phyloP scores from a whole-genome alignment of 208 protist genomes.

The Leishmania gerbilli region DNA sequence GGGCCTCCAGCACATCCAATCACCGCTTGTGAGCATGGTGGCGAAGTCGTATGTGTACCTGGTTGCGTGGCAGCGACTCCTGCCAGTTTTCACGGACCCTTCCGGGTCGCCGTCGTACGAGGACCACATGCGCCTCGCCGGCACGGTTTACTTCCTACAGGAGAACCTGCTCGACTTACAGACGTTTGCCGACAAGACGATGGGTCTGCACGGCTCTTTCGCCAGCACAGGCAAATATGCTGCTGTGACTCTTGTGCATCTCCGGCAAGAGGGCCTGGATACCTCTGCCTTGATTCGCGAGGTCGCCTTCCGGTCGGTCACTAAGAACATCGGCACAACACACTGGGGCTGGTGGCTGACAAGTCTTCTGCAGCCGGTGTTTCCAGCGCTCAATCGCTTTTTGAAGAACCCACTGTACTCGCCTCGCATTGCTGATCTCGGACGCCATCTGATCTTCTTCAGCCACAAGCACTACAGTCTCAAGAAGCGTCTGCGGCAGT shows the following conservation, averaged over 20 bases:
- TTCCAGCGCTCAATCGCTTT: conserved; percentile 68
- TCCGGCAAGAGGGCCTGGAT: conserved; percentile 79
- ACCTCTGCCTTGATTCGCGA: conserved; percentile 77
- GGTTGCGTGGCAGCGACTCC: conserved; percentile 62
- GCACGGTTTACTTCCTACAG: conserved; percentile 78
- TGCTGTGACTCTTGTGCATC: conserved; percentile 53
- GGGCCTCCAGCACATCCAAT: conserved; percentile 88
- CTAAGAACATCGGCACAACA: conserved; percentile 85
- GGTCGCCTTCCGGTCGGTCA: conserved; percentile 80
- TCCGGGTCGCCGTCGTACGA: conserved; percentile 54
- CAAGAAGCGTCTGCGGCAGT: conserved; percentile 75
- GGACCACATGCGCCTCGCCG: conserved; percentile 79
- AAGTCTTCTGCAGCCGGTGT: conserved; percentile 59
- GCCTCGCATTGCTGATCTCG: conserved; percentile 84
- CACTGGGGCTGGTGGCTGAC: conserved; percentile 92
- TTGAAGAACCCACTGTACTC: conserved; percentile 90
- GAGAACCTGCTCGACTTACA: conserved; percentile 63
- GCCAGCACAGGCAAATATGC: conserved; percentile 48
- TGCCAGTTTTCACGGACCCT: conserved; percentile 55
- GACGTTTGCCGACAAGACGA: conserved; percentile 55
- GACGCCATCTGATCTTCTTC: conserved; percentile 89
- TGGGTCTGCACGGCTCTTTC: conserved; percentile 68
- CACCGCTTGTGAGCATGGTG: conserved; percentile 74
- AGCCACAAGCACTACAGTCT: conserved; percentile 86
- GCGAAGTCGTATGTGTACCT: conserved; percentile 81